Conservation (phyloP, 2,329 filamentous ascomycete species). For the Aplosporella prunicola region DNA sequence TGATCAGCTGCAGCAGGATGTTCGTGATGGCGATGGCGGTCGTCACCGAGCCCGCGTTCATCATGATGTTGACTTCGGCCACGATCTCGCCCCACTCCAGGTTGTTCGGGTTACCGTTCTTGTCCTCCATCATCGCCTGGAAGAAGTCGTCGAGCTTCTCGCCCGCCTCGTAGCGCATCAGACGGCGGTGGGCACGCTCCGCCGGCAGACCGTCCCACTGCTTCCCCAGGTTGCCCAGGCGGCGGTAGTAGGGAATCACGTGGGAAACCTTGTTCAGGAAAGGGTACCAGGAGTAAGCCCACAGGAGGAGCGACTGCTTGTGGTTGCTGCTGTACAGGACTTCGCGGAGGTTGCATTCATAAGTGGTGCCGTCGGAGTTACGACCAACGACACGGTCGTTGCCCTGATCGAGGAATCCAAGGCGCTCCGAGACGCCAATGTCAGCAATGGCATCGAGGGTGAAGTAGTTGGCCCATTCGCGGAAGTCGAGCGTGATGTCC, state of each 20-base stretch:
- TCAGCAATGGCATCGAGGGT: slow-evolving; percentile 48
- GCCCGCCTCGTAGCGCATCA: slow-evolving; percentile 33
- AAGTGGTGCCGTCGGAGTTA: slow-evolving; percentile 37
- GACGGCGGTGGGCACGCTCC: slow-evolving; percentile 35
- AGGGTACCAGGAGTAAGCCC: slow-evolving; percentile 44
- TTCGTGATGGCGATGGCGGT: slow-evolving; percentile 25
- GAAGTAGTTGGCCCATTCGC: slow-evolving; percentile 47
- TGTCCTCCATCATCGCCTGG: slow-evolving; percentile 7
- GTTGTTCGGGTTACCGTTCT: slow-evolving; percentile 1
- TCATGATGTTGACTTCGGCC: slow-evolving; percentile 4
- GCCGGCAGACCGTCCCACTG: slow-evolving; percentile 29
- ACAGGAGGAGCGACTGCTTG: slow-evolving; percentile 43
- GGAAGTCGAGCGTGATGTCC: slow-evolving; percentile 42
- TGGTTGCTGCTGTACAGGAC: slow-evolving; percentile 42
- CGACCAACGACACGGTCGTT: slow-evolving; percentile 37
- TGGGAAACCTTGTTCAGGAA: slow-evolving; percentile 39
- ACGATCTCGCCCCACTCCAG: slow-evolving; percentile 5
- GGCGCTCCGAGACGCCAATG: slow-evolving; percentile 44
- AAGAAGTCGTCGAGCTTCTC: slow-evolving; percentile 10
- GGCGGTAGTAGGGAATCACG: slow-evolving; percentile 36
- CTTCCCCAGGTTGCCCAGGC: slow-evolving; percentile 11
- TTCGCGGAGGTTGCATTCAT: slow-evolving; percentile 40
- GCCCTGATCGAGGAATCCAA: slow-evolving; percentile 44
- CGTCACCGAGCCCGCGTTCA: slow-evolving; percentile 28
- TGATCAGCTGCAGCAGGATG: slow-evolving; percentile 31